Percentiles rank a stretch among this genome's conserved stretches.
phyloP scores from a whole-genome alignment of 2,329 filamentous ascomycete genomes.

The Cytospora chrysosperma region DNA sequence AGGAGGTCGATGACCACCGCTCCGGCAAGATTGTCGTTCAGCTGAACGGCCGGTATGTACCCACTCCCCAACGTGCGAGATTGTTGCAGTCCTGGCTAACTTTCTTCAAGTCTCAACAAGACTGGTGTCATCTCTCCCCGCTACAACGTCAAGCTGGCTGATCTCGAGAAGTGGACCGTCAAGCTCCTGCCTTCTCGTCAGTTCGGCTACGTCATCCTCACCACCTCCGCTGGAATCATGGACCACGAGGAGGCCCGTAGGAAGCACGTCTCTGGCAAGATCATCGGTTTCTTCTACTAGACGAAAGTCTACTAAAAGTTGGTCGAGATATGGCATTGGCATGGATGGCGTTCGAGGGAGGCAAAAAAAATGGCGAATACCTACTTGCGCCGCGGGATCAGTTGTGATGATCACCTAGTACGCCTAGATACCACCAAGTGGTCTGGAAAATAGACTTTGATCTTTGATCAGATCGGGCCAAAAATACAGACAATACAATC shows the following conservation, averaged over 20 bases:
- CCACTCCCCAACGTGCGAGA: no score
- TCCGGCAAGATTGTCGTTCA: constrained; percentile 99
- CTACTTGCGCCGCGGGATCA: constrained; percentile 10
- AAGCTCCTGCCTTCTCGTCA: constrained; percentile 99
- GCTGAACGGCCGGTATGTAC: constrained; percentile 78
- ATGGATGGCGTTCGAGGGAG: constrained; percentile 29
- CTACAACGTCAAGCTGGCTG: constrained; percentile 97
- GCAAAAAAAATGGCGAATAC: constrained; percentile 18
- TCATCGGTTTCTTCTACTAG: constrained; percentile 99
- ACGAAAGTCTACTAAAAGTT: constrained; percentile 23
- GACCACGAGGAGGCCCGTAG: constrained; percentile 99
- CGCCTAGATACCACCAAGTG: constrained; percentile 16
- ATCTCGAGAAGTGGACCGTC: constrained; percentile 99
- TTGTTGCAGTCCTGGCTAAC: constrained; percentile 30
- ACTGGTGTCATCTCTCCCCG: constrained; percentile 98
- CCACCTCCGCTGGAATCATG: constrained; percentile 99
- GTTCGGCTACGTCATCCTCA: constrained; percentile 99
- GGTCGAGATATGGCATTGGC: constrained; percentile 25
- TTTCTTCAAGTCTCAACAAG: constrained; percentile 72
- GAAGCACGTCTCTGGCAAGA: constrained; percentile 99
- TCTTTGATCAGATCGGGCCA: constrained; percentile 5
- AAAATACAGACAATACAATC: constrained; percentile 14
- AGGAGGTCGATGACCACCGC: constrained; percentile 99
- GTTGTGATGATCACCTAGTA: constrained; percentile 8
- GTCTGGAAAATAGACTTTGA: constrained; percentile 17